Base-by-base conservation (phyloP, 116 monocot species). In the Papilionanthe hybrid region DNA sequence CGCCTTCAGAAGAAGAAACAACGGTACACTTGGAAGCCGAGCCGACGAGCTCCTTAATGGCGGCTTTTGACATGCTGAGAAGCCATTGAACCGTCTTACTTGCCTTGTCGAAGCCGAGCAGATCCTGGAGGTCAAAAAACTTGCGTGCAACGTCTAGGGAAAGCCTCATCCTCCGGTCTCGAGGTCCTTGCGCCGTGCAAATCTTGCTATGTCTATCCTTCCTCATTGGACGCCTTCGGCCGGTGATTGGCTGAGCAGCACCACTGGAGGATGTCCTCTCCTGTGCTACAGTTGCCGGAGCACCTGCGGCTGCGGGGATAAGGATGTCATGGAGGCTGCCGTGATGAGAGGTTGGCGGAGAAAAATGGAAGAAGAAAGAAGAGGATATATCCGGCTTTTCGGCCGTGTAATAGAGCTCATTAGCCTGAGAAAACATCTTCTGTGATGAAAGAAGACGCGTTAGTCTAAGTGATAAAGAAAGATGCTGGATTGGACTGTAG, bases 131-230 rank as follows among this genome's bases (percentile, higher is more conserved):
- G 22, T 86, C 85, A 78, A 94, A 97, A 84, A 97, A 97, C 63
- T 85, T 74, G 8, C 86, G 84, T 1, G 96, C 92, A 11, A 94
- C 92, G 27, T 91, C 88, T 15, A 92, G 85, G 30, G 92, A 94
- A 9, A 97, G 88, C 72, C 96, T 80, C 94, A 97, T 97, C 73
- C 96, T 71, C 7, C 96, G 81, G 79, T 97, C 96, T 27, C 96
- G 85, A 18, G 84, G 85, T 17, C 96, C 96, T 58, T 84, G 84
- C 5, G 94, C 90, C 3, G 96, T 97, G 72, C 41, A 53, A 73
- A 97, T 94, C 91, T 97, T 97, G 86, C 94, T 94, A 81, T 97
- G 96, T 30, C 94, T 48, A 69, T 94, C 92, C 28, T 88, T 90
- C 44, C 96, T 81, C 65, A 49, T 1, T 0, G 71, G 30, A 77